Conservation (phyloP, 805 yeast genomes). For the Sporopachydermia lactativora region DNA sequence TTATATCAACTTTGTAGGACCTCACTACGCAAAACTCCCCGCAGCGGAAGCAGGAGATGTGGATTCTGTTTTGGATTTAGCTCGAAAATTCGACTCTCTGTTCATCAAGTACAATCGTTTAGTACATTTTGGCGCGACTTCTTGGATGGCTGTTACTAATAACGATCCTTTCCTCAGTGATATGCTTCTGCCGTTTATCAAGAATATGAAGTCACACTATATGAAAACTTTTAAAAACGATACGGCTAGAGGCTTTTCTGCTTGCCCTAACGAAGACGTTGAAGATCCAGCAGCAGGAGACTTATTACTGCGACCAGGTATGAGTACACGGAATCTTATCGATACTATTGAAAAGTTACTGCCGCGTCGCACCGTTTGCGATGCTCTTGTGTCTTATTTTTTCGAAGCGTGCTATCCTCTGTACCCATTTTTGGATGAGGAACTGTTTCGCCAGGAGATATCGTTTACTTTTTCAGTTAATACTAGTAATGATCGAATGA, state of each 20-base stretch:
- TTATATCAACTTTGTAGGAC: no score
- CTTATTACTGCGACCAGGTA: slow-evolving; percentile 3
- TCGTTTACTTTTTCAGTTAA: neutral
- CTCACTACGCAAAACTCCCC: no score
- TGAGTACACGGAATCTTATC: slow-evolving; percentile 3
- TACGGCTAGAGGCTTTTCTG: no score
- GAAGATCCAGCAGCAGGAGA: slow-evolving; percentile 9
- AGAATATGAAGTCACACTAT: slow-evolving; percentile 3
- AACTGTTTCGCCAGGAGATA: neutral
- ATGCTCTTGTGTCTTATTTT: neutral
- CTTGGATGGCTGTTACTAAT: neutral
- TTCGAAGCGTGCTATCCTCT: slow-evolving; percentile 2
- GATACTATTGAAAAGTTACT: neutral
- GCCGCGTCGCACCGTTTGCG: neutral
- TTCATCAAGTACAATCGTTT: neutral
- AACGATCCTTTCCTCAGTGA: slow-evolving; percentile 3
- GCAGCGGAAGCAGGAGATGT: no score
- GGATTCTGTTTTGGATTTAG: neutral
- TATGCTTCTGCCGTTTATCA: slow-evolving; percentile 2
- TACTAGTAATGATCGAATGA: neutral
- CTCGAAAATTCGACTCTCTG: slow-evolving; percentile 1
- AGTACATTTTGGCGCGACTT: slow-evolving; percentile 3
- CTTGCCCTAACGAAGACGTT: slow-evolving; percentile 13
- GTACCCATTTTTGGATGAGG: slow-evolving; percentile 1
- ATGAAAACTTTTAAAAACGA: slow-evolving; percentile 7